Evolutionary conservation across 768 basidiomycete species (phyloP).

Genomic region (Pisolithus microcarpus): DNA sequence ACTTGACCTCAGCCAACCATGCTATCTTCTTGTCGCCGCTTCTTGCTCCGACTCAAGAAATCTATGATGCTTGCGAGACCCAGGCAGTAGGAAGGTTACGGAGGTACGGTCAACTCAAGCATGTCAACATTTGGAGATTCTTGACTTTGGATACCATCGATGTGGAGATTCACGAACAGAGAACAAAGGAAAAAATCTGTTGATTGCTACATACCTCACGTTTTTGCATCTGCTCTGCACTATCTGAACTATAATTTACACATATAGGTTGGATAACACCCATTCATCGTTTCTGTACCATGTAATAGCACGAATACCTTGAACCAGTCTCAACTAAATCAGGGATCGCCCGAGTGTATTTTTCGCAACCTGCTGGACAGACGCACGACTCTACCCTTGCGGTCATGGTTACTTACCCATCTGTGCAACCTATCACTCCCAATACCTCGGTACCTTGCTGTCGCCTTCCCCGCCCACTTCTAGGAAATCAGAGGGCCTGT

Average conservation of each 20-base stretch:
- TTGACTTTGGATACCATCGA: slow-evolving; percentile 86
- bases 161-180: slow-evolving; percentile 68
- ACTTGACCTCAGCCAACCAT: slow-evolving; percentile 89
- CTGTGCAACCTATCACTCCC: slow-evolving; percentile 45
- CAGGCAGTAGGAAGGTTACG: slow-evolving; percentile 80
- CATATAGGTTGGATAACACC: background rate
- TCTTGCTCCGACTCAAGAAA: slow-evolving; percentile 72
- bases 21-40: slow-evolving; percentile 93
- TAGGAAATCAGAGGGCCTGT: slow-evolving; percentile 77
- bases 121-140: slow-evolving; percentile 78
- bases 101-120: slow-evolving; percentile 76
- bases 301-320: too few species aligned
- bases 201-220: background rate
- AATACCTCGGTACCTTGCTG: slow-evolving; percentile 63
- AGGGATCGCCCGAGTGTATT: background rate
- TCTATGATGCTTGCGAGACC: slow-evolving; percentile 77
- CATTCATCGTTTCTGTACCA: background rate
- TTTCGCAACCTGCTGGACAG: background rate
- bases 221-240: background rate
- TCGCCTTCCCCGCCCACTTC: slow-evolving; percentile 63
- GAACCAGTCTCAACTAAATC: too few species aligned
- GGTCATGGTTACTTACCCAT: background rate
- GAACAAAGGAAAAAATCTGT: slow-evolving; percentile 23
- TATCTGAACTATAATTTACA: background rate
- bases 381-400: background rate